Percentiles rank a stretch among this genome's conserved stretches.
Conservation (phyloP, 805 yeast species). For the Metschnikowia henanensis region DNA sequence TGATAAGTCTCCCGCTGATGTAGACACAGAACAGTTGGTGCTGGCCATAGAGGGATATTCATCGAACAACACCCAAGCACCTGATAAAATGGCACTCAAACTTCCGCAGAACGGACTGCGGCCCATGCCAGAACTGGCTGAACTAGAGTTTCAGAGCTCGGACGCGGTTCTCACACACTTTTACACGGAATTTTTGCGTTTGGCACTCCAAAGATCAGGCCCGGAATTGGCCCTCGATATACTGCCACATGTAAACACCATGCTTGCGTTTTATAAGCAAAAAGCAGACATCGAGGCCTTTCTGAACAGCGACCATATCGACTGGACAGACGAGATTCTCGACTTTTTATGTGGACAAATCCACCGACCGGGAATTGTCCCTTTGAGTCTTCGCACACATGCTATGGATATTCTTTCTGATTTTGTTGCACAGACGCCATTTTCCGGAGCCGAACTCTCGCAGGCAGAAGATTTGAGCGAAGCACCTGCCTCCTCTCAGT, state of each 20-base stretch:
- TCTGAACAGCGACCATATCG: constrained; percentile 19
- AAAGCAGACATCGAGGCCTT: constrained; percentile 22
- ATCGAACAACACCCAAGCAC: too few relatives aligned
- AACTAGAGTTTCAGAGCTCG: constrained; percentile 18
- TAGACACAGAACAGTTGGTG: constrained; percentile 8
- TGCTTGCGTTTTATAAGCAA: constrained; percentile 24
- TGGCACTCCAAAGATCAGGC: constrained; percentile 19
- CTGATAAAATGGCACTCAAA: too few relatives aligned
- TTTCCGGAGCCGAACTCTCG: neutral
- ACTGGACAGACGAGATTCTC: constrained; percentile 6
- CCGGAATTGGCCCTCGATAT: constrained; percentile 12
- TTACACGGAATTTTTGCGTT: constrained; percentile 24
- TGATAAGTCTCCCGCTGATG: neutral
- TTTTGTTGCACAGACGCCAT: neutral
- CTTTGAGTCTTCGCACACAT: constrained; percentile 6
- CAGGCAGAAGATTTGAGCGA: neutral
- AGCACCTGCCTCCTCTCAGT: neutral
- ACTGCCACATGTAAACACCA: constrained; percentile 20
- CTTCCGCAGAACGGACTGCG: neutral
- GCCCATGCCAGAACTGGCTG: neutral
- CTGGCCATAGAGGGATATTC: too few relatives aligned
- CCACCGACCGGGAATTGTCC: constrained; percentile 17
- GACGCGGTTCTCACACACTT: constrained; percentile 21
- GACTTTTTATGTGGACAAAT: constrained; percentile 21
- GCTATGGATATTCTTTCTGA: neutral